phyloP scores from a whole-genome alignment of 345 rosid species.

The Salix suchowensis region DNA sequence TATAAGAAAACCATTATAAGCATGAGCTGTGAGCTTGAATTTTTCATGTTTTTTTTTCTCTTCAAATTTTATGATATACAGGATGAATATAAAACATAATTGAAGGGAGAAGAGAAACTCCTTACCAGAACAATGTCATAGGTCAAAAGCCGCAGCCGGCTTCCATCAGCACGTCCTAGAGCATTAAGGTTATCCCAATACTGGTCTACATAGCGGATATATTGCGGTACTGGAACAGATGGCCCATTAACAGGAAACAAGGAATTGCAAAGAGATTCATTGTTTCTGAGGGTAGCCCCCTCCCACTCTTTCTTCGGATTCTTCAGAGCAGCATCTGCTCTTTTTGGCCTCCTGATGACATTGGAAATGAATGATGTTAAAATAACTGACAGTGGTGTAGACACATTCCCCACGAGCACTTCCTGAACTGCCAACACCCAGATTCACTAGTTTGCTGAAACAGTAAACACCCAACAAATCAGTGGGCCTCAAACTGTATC shows the following conservation, averaged over 20 bases:
- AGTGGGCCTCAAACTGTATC: constrained; percentile 87
- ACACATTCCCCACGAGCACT: constrained; percentile 94
- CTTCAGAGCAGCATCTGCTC: constrained; percentile 92
- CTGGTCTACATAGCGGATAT: constrained; percentile 80
- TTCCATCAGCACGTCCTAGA: constrained; percentile 94
- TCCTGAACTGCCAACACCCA: constrained; percentile 86
- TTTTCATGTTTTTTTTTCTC: too few species aligned
- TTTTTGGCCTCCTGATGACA: constrained; percentile 99
- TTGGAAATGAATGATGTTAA: constrained; percentile 92
- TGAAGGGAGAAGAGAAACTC: background rate
- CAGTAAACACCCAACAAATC: constrained; percentile 89
- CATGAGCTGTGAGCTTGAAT: too few species aligned
- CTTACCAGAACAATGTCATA: constrained; percentile 92
- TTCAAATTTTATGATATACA: background rate
- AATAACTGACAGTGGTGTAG: constrained; percentile 94
- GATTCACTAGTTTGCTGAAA: constrained; percentile 88
- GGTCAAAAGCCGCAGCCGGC: constrained; percentile 83
- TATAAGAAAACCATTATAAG: background rate
- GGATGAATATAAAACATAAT: background rate
- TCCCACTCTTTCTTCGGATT: constrained; percentile 99
- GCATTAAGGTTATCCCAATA: constrained; percentile 93
- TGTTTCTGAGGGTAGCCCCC: constrained; percentile 92
- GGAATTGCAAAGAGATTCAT: constrained; percentile 94
- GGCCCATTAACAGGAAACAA: constrained; percentile 93
- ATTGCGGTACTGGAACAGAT: constrained; percentile 68